A percentile compares a stretch with the other conserved stretches of the same genome.
phyloP scores from a whole-genome alignment of 2,329 filamentous ascomycete genomes.

The Cordyceps militaris region DNA sequence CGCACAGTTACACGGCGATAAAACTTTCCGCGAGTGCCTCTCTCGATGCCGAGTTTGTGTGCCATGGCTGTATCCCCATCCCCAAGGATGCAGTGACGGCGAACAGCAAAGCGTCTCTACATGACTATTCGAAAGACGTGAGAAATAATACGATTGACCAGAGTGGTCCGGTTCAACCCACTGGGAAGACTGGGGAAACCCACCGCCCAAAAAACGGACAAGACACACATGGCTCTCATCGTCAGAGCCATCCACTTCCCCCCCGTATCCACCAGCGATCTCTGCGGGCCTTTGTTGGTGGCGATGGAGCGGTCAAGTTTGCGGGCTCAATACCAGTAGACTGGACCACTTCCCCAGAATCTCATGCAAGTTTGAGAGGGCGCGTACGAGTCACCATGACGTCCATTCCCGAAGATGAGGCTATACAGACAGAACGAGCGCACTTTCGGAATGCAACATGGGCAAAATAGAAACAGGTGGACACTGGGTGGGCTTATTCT shows the following conservation, averaged over 20 bases:
- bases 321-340: not conserved
- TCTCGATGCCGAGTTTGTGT: not conserved
- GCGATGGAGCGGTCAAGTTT: not conserved
- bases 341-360: conserved; percentile 3
- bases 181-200: not conserved
- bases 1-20: not conserved
- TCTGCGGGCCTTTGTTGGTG: not conserved
- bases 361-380: not conserved
- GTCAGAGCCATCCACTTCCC: conserved; percentile 1
- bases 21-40: not conserved
- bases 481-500: not conserved
- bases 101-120: not conserved
- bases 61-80: not conserved
- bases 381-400: too few relatives aligned
- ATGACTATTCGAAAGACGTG: not conserved
- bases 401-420: not conserved
- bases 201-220: not conserved
- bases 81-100: not conserved
- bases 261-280: conserved; percentile 11
- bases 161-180: not conserved
- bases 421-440: not conserved
- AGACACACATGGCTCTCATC: not conserved
- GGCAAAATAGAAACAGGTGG: not conserved
- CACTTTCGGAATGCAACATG: not conserved
- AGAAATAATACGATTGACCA: not conserved